Evolutionary conservation across 768 basidiomycete species (phyloP).

Genomic region (Zangia roseola): DNA sequence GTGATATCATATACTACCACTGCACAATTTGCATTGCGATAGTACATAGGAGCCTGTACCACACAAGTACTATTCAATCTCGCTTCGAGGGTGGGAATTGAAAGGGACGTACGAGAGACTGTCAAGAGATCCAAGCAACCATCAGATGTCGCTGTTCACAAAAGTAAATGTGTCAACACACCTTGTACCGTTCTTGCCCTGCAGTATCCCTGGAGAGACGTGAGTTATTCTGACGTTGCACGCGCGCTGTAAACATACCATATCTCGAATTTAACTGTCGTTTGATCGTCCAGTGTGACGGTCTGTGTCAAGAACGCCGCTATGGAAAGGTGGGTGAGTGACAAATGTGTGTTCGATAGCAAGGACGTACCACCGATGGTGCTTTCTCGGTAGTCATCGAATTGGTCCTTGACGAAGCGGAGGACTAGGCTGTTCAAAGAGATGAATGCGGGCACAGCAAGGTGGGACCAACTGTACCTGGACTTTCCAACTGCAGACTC

Average conservation of each 20-base stretch:
- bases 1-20: slow-evolving; percentile 98
- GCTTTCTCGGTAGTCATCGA: slow-evolving; percentile 93
- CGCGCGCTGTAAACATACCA: slow-evolving; percentile 54
- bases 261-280: slow-evolving; percentile 96
- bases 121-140: neutral
- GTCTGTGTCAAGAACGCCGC: slow-evolving; percentile 99
- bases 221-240: neutral
- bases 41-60: slow-evolving; percentile 88
- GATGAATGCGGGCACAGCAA: slow-evolving; percentile 24
- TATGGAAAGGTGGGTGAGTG: slow-evolving; percentile 32
- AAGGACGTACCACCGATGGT: slow-evolving; percentile 74
- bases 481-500: slow-evolving; percentile 99
- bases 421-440: slow-evolving; percentile 71
- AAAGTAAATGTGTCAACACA: slow-evolving; percentile 24
- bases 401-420: slow-evolving; percentile 95
- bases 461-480: slow-evolving; percentile 48
- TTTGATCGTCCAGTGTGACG: slow-evolving; percentile 83
- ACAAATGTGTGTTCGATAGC: neutral
- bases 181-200: slow-evolving; percentile 94
- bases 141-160: neutral
- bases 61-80: slow-evolving; percentile 5
- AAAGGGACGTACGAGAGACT: slow-evolving; percentile 47
- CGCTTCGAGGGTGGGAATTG: neutral
- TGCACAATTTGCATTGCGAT: slow-evolving; percentile 91
- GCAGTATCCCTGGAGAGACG: slow-evolving; percentile 77